A percentile compares a stretch with the other conserved stretches of the same genome.
Evolutionary conservation across 2,329 filamentous ascomycete species (phyloP).

Genomic region (Scedosporium dehoogii): DNA sequence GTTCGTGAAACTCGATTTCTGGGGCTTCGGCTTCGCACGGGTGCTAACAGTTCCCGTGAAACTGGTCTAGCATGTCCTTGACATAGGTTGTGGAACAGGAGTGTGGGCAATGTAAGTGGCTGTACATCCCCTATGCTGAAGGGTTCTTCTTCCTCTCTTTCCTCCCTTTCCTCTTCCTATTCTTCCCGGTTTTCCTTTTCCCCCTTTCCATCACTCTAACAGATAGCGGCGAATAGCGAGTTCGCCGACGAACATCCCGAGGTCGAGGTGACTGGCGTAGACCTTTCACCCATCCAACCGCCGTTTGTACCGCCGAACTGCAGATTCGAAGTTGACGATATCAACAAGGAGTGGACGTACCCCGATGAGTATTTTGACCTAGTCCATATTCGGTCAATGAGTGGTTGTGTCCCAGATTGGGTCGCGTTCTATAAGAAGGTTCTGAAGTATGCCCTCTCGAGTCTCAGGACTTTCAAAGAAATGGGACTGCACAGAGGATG

Average conservation of each 20-base stretch:
- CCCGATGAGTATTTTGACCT: constrained; percentile 42
- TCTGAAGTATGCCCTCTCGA: constrained; percentile 25
- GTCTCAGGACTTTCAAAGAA: no score
- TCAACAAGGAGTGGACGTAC: constrained; percentile 39
- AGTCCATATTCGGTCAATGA: constrained; percentile 45
- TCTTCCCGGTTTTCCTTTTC: no score
- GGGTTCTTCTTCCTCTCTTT: no score
- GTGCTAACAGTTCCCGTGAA: not conserved
- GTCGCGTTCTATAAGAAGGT: constrained; percentile 37
- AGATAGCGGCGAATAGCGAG: constrained; percentile 4
- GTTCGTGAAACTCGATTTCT: no score
- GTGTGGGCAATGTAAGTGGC: constrained; percentile 23
- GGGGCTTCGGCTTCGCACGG: no score
- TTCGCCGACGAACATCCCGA: constrained; percentile 31
- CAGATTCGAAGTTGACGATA: constrained; percentile 55
- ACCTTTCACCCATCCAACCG: constrained; percentile 50
- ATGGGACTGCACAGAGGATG: no score
- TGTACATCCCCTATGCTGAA: no score
- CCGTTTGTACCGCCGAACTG: constrained; percentile 50
- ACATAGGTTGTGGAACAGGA: constrained; percentile 26
- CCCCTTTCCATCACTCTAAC: not conserved
- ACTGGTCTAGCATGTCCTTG: constrained; percentile 18
- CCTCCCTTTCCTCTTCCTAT: no score
- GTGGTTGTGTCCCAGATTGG: constrained; percentile 44
- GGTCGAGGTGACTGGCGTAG: constrained; percentile 39